Evolutionary conservation across 208 protist genomes (phyloP).

Genomic region (Crithidia fasciculata): DNA sequence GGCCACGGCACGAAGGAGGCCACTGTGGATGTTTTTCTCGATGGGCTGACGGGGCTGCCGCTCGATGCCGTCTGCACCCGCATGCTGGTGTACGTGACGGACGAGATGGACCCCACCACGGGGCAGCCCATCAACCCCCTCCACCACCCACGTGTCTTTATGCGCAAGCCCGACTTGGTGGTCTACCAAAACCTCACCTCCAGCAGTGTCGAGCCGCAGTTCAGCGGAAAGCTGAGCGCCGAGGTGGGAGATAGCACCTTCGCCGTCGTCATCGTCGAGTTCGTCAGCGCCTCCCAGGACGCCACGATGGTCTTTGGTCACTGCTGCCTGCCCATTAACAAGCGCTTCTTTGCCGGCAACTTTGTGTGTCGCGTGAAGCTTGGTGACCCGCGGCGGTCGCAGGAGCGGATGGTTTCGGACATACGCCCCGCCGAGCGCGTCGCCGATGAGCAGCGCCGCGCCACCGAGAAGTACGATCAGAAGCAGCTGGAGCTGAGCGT

Average conservation of each 20-base stretch:
- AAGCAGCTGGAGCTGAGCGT: conserved; percentile 60
- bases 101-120: conserved; percentile 44
- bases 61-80: conserved; percentile 59
- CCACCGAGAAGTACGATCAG: conserved; percentile 53
- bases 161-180: conserved; percentile 56
- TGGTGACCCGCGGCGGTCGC: conserved; percentile 75
- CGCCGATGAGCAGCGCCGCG: conserved; percentile 41
- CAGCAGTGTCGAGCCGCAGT: conserved; percentile 48
- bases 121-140: conserved; percentile 35
- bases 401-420: conserved; percentile 49
- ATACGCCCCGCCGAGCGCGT: conserved; percentile 44
- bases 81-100: conserved; percentile 61
- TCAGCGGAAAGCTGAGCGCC: conserved; percentile 35
- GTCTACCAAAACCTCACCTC: conserved; percentile 51
- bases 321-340: conserved; percentile 64
- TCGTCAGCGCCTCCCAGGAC: conserved; percentile 35
- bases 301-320: conserved; percentile 62
- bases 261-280: conserved; percentile 76
- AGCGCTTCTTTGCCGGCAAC: conserved; percentile 52
- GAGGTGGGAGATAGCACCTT: conserved; percentile 23
- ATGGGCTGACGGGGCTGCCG: conserved; percentile 56
- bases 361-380: conserved; percentile 64
- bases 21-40: conserved; percentile 49
- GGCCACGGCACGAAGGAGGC: conserved; percentile 33
- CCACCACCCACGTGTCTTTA: conserved; percentile 47